phyloP scores from a whole-genome alignment of 2,329 filamentous ascomycete species.

The Neophaeococcomyces aloes region DNA sequence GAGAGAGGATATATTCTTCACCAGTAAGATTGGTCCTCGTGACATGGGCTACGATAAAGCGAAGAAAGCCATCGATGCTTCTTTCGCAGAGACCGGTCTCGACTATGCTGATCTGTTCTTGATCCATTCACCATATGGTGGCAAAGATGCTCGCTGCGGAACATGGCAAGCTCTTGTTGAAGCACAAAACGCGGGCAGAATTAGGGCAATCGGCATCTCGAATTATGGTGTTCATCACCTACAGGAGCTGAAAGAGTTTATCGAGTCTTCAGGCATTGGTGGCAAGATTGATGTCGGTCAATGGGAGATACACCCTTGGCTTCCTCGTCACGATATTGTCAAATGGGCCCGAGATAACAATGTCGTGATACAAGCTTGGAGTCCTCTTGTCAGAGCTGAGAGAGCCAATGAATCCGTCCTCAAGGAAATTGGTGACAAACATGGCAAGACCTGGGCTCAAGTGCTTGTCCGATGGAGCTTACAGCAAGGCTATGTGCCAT shows the following conservation, averaged over 20 bases:
- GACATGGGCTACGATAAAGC: slow-evolving; percentile 53
- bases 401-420: slow-evolving; percentile 45
- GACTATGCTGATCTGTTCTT: slow-evolving; percentile 35
- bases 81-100: slow-evolving; percentile 22
- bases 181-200: slow-evolving; percentile 41
- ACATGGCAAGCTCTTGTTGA: slow-evolving; percentile 47
- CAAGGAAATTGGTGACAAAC: slow-evolving; percentile 42
- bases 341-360: slow-evolving; percentile 60
- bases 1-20: slow-evolving; percentile 51
- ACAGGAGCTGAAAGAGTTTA: slow-evolving; percentile 44
- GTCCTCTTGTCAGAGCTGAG: slow-evolving; percentile 36
- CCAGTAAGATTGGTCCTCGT: slow-evolving; percentile 47
- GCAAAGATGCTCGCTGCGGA: slow-evolving; percentile 39
- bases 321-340: slow-evolving; percentile 65
- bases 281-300: slow-evolving; percentile 71
- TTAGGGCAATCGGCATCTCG: slow-evolving; percentile 43
- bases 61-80: slow-evolving; percentile 31
- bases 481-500: slow-evolving; percentile 52
- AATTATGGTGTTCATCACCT: slow-evolving; percentile 48
- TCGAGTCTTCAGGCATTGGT: slow-evolving; percentile 52
- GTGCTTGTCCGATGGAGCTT: slow-evolving; percentile 52
- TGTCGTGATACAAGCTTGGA: slow-evolving; percentile 50
- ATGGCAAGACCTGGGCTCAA: slow-evolving; percentile 49
- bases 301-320: slow-evolving; percentile 85
- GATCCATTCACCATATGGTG: slow-evolving; percentile 45